A percentile compares a stretch with the other conserved stretches of the same genome.
These are phyloP conservation scores for Candida broadrunensis DNA, from an alignment of 805 yeast species.

Conservation along the genomic window DNA sequence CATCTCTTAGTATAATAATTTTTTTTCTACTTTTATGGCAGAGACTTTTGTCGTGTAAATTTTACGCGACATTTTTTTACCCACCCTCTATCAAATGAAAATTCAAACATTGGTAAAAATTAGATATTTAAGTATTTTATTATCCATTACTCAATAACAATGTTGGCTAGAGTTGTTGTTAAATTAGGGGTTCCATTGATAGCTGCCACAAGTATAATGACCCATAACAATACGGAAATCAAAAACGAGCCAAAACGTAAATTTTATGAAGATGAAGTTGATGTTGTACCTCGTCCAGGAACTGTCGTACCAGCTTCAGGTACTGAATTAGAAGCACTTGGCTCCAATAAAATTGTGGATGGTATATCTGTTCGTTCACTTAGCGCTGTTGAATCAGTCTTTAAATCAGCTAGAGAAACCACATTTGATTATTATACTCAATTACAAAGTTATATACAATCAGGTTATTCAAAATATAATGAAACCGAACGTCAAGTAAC, in stretches of 20 bases:
- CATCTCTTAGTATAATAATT: not conserved
- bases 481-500: conserved; percentile 62
- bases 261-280: conserved; percentile 50
- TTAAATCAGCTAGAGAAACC: conserved; percentile 48
- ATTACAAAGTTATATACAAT: conserved; percentile 36
- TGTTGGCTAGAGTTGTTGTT: not conserved
- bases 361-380: conserved; percentile 59
- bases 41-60: not conserved
- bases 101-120: not conserved
- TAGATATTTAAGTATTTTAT: too few species aligned
- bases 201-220: not conserved
- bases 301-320: conserved; percentile 43
- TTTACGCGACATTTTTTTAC: not conserved
- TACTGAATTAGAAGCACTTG: conserved; percentile 40
- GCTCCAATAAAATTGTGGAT: conserved; percentile 47
- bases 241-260: conserved; percentile 26
- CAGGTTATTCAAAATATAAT: conserved; percentile 49
- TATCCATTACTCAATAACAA: not conserved
- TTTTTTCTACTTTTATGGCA: not conserved
- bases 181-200: conserved; percentile 1
- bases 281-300: conserved; percentile 49
- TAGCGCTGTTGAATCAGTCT: conserved; percentile 42
- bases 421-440: conserved; percentile 27
- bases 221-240: not conserved
- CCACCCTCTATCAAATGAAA: not conserved